Percentiles rank a stretch among this genome's conserved stretches.
Evolutionary conservation across 331 rosid genomes (phyloP).

Genomic region (Stylosanthes scabra): DNA sequence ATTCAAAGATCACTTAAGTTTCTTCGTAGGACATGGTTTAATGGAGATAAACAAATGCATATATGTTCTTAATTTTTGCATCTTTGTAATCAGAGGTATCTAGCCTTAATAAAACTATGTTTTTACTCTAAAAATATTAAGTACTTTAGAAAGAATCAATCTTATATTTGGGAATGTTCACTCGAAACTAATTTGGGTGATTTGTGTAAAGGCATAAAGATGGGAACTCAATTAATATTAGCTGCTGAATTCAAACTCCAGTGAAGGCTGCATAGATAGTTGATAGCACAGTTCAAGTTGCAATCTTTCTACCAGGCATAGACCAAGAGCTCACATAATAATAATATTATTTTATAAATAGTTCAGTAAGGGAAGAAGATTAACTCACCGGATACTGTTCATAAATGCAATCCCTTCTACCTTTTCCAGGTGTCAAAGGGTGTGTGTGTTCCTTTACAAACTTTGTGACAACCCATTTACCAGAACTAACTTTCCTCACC

Average conservation of each 20-base stretch:
- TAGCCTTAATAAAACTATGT: too few species aligned
- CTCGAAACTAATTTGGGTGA: too few species aligned
- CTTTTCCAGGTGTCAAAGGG: constrained; percentile 85
- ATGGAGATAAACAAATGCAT: not conserved
- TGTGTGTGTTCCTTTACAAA: constrained; percentile 90
- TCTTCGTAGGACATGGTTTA: not conserved
- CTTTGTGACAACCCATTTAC: constrained; percentile 93
- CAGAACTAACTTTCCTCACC: constrained; percentile 89
- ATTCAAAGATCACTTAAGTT: not conserved
- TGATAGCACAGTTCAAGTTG: not conserved
- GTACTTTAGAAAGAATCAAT: too few species aligned
- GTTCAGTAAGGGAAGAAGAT: constrained; percentile 33
- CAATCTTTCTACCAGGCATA: constrained; percentile 27
- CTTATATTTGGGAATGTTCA: too few species aligned
- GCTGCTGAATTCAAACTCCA: constrained; percentile 20
- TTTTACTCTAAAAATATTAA: too few species aligned
- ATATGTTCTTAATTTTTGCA: too few species aligned
- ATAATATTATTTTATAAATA: not conserved
- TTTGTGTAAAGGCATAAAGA: too few species aligned
- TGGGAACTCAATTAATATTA: not conserved
- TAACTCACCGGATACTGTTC: constrained; percentile 92
- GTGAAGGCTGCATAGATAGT: constrained; percentile 2
- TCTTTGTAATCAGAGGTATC: too few species aligned
- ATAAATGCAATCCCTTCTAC: constrained; percentile 86
- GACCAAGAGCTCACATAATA: not conserved